These are phyloP conservation scores for Pythium phragmiticola DNA, from an alignment of 352 stramenopile species.

Conservation along the genomic window DNA sequence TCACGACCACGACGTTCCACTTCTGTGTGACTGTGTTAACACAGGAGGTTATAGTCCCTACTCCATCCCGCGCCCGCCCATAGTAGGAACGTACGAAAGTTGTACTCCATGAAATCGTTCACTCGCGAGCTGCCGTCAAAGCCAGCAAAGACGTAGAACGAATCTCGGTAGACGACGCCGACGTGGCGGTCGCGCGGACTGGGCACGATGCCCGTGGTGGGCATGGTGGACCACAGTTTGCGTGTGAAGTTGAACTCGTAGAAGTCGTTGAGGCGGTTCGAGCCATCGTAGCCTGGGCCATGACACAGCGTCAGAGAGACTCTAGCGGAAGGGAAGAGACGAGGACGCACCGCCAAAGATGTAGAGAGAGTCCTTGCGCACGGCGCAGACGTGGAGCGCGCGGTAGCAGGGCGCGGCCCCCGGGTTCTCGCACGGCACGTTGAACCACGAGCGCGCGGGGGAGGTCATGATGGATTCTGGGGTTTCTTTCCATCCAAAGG, in stretches of 20 bases:
- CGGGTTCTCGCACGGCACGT: constrained; percentile 79
- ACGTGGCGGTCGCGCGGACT: constrained; percentile 94
- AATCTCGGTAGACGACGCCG: constrained; percentile 91
- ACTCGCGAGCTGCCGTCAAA: constrained; percentile 92
- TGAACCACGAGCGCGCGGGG: constrained; percentile 61
- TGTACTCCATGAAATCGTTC: constrained; percentile 96
- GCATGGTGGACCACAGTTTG: constrained; percentile 73
- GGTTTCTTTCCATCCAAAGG: neutral
- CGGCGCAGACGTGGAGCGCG: constrained; percentile 92
- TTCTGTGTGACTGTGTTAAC: constrained; percentile 63
- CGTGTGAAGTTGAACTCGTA: constrained; percentile 91
- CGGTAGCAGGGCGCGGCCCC: constrained; percentile 87
- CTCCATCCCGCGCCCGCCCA: too few species aligned
- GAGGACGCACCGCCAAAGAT: constrained; percentile 76
- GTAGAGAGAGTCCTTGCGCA: constrained; percentile 92
- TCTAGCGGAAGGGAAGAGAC: neutral
- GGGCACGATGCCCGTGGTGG: constrained; percentile 64
- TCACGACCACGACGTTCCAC: constrained; percentile 73
- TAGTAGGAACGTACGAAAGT: constrained; percentile 68
- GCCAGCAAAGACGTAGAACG: constrained; percentile 94
- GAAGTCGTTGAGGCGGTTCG: constrained; percentile 93
- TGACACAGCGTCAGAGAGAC: too few species aligned
- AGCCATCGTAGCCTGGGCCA: constrained; percentile 82
- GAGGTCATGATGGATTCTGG: constrained; percentile 28
- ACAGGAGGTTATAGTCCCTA: too few species aligned